phyloP scores from a whole-genome alignment of 768 basidiomycete genomes.

The Tephrocybe rancida region DNA sequence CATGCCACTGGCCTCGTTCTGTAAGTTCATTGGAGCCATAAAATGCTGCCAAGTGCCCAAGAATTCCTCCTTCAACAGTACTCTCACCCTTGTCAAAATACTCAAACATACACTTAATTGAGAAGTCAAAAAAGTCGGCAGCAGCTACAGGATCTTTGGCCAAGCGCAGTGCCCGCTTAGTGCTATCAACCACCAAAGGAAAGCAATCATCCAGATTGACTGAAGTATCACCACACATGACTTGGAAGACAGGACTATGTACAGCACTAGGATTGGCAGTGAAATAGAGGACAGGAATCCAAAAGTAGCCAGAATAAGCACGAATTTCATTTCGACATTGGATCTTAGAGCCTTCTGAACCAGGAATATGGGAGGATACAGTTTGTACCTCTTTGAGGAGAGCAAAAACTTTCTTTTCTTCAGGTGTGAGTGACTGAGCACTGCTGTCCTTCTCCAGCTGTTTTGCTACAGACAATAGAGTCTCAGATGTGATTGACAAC shows the following conservation, averaged over 20 bases:
- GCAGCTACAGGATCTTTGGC: conserved; percentile 36
- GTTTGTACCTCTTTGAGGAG: conserved; percentile 23
- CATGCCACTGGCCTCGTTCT: conserved; percentile 28
- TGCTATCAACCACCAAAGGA: conserved; percentile 18
- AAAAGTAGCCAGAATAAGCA: conserved; percentile 31
- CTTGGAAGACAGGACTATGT: conserved; percentile 1
- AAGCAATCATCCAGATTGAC: conserved; percentile 15
- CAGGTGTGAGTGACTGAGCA: conserved; percentile 14
- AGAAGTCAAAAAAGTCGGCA: conserved; percentile 33
- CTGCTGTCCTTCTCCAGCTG: conserved; percentile 20
- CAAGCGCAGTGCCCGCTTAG: conserved; percentile 20
- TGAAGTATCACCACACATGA: background rate
- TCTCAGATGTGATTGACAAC: conserved; percentile 60
- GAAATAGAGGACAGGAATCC: conserved; percentile 42
- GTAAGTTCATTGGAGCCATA: conserved; percentile 30
- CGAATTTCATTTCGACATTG: conserved; percentile 39
- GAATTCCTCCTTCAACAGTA: conserved; percentile 23
- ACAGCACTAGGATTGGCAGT: conserved; percentile 48
- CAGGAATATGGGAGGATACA: conserved; percentile 25
- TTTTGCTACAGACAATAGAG: conserved; percentile 43
- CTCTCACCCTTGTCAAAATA: conserved; percentile 14
- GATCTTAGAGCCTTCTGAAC: conserved; percentile 27
- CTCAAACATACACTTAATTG: conserved; percentile 22
- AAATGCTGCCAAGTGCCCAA: conserved; percentile 31
- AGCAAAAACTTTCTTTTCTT: conserved; percentile 29